Percentiles rank a stretch among this genome's conserved stretches.
phyloP scores from a whole-genome alignment of 2,329 filamentous ascomycete genomes.

The Fusarium pseudoanthophilum region DNA sequence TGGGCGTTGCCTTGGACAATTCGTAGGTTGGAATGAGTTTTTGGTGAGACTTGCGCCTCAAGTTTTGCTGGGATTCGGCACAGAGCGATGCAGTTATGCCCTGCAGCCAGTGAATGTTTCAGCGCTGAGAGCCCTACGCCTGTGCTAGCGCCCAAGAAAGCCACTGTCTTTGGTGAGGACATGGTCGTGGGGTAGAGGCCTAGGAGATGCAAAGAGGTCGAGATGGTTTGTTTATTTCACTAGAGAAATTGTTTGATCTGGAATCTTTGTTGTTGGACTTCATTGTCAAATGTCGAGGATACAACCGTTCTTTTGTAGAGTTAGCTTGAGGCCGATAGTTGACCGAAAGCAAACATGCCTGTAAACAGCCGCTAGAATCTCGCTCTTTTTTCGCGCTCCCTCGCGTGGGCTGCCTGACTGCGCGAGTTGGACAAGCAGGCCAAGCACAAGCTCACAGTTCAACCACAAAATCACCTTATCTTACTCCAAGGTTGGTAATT shows the following conservation, averaged over 20 bases:
- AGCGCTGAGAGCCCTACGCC: slow-evolving; percentile 61
- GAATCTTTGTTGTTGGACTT: neutral
- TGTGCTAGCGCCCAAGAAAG: slow-evolving; percentile 65
- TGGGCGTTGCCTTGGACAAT: slow-evolving; percentile 61
- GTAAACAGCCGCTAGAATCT: neutral
- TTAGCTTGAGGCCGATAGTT: slow-evolving; percentile 10
- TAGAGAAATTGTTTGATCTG: too few species aligned
- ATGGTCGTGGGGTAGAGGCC: neutral
- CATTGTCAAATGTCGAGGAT: neutral
- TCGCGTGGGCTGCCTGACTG: neutral
- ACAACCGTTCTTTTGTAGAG: neutral
- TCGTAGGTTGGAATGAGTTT: slow-evolving; percentile 51
- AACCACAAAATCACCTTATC: neutral
- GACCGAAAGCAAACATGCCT: slow-evolving; percentile 21
- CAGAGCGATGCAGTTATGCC: slow-evolving; percentile 60
- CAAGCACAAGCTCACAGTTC: neutral
- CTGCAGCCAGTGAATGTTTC: slow-evolving; percentile 56
- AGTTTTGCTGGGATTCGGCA: slow-evolving; percentile 63
- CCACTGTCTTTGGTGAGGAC: slow-evolving; percentile 51
- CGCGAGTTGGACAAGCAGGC: too few species aligned
- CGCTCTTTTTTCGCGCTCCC: slow-evolving; percentile 14
- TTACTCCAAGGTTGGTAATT: rapidly evolving
- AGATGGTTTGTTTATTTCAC: too few species aligned
- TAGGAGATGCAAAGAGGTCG: too few species aligned
- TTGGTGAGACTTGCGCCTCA: slow-evolving; percentile 47